Conservation (phyloP, 169 alveolate species). For the Cryptosporidium meleagridis region DNA sequence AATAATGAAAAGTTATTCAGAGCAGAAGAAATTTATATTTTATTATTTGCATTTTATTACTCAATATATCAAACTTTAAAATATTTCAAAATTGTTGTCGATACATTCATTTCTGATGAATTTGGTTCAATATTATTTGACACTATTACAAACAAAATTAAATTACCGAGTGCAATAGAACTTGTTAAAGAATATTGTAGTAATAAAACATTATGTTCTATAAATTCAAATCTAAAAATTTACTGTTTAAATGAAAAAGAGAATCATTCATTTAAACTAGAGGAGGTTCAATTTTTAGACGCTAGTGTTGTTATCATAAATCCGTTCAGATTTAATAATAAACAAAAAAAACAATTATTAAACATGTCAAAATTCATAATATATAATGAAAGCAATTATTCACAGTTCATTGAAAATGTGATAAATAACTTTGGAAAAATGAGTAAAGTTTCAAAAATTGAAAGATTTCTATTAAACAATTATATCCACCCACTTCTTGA, state of each 20-base stretch:
- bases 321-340: conserved; percentile 17
- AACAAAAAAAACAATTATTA: background rate
- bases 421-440: background rate
- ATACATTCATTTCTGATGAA: conserved; percentile 6
- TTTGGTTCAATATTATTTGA: conserved; percentile 30
- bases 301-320: background rate
- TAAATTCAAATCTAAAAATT: background rate
- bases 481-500: background rate
- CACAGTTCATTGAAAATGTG: background rate
- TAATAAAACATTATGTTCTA: background rate
- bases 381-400: conserved; percentile 8
- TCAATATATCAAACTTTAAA: conserved; percentile 10
- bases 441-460: background rate
- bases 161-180: background rate
- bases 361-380: background rate
- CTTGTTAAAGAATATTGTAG: background rate
- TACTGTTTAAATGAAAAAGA: background rate
- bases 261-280: background rate
- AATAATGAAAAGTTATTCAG: background rate
- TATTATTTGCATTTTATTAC: conserved; percentile 39
- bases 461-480: conserved; percentile 20
- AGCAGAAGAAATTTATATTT: background rate
- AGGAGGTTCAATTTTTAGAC: background rate
- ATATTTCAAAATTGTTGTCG: background rate
- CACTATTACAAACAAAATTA: background rate